Evolutionary conservation across 2,329 filamentous ascomycete species (phyloP), one percentile per base, ranked within the genome.

Genomic region (Sporothrix sp.): DNA sequence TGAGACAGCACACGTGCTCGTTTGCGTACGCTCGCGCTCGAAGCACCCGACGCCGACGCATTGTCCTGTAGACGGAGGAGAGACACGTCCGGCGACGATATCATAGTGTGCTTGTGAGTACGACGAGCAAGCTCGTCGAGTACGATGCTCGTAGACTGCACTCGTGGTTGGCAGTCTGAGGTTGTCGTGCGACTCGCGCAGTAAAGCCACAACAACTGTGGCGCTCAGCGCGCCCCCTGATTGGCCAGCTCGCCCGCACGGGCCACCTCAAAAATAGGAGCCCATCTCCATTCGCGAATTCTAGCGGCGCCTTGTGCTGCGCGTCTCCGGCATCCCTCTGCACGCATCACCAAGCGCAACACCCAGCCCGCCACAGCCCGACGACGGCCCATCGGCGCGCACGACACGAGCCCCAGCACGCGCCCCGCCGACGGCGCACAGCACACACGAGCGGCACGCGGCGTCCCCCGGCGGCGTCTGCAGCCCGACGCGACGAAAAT

Each of bases 321-420:
- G 49, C 53, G 51, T 51, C 54, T 54, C 42, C 32, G 38, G 48
- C 52, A 51, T 56, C 54, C 51, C 52, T 56, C 48, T 45, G 46
- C 30, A 46, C 35, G 47, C 52, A 52, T 53, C 46, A 42, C 48
- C 50, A 51, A 20, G 44, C 42, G 27, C 43, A 16, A 51, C 46
- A 13, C 18, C 27, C 32, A 51, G 20, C 36, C 20, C 44, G 33
- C n/a, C 35, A 46, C 25, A 30, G 42, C 33, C 39, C 35, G 39
- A 37, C 42, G 27, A n/a, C n/a, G 35, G 10, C 36, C 35, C 35
- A 39, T 36, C 25, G 16, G 20, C 27, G 36, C 38, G 33, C 28
- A 43, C 27, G 40, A 3, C 16, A 36, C 2, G 3, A n/a, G 7
- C 11, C 18, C n/a, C 27, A 11, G 25, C 40, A 16, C 28, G 14